Percentiles rank a stretch among this genome's conserved stretches.
These are phyloP conservation scores for Hypoxylon sp. DNA, from an alignment of 2,329 filamentous ascomycete genomes.

Conservation along the genomic window DNA sequence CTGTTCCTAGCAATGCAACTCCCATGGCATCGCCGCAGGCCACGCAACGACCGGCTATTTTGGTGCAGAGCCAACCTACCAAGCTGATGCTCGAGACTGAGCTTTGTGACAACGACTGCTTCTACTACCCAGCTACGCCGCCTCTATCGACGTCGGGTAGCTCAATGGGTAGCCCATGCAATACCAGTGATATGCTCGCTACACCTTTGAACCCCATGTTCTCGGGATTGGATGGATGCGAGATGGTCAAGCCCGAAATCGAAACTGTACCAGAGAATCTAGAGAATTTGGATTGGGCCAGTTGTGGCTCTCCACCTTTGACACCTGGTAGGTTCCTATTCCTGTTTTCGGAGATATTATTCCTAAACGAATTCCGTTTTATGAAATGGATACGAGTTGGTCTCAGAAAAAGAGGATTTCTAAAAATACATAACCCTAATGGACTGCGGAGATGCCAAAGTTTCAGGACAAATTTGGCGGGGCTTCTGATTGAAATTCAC, in stretches of 20 bases:
- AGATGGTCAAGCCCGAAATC: slow-evolving; percentile 78
- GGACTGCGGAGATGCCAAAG: slow-evolving; percentile 11
- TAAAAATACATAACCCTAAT: slow-evolving; percentile 26
- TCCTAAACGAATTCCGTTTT: slow-evolving; percentile 15
- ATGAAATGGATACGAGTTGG: slow-evolving; percentile 18
- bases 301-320: slow-evolving; percentile 85
- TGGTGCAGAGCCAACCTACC: slow-evolving; percentile 51
- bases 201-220: slow-evolving; percentile 88
- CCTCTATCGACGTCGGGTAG: slow-evolving; percentile 89
- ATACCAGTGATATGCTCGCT: slow-evolving; percentile 77
- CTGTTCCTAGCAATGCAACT: slow-evolving; percentile 76
- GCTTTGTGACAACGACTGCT: slow-evolving; percentile 72
- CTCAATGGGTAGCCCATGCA: slow-evolving; percentile 87
- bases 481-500: slow-evolving; percentile 39
- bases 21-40: slow-evolving; percentile 82
- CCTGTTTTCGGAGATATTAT: slow-evolving; percentile 13
- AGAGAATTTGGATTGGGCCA: slow-evolving; percentile 81
- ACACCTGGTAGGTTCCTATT: slow-evolving; percentile 81
- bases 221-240: slow-evolving; percentile 77
- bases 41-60: slow-evolving; percentile 81
- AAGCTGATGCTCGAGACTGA: slow-evolving; percentile 81
- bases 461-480: slow-evolving; percentile 30
- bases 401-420: slow-evolving; percentile 18
- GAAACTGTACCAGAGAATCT: slow-evolving; percentile 81
- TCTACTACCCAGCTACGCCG: slow-evolving; percentile 87